Conservation (phyloP, 2,329 filamentous ascomycete species). For the Aspergillus sp. region DNA sequence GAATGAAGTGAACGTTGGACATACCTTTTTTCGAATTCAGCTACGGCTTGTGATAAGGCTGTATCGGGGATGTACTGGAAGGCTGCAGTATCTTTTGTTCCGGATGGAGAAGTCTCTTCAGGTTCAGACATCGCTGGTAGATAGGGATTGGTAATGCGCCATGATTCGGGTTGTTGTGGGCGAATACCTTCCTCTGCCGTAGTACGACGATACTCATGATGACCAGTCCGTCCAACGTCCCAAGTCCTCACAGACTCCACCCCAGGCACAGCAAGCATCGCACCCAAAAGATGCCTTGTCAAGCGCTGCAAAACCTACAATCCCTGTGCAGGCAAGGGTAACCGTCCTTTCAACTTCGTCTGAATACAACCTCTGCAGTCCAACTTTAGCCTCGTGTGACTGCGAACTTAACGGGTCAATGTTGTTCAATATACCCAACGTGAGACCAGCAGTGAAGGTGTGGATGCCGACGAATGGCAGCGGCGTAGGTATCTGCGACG, state of each 20-base stretch:
- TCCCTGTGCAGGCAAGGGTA: slow-evolving; percentile 13
- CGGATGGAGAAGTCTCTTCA: too few species aligned
- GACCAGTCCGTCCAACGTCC: too few species aligned
- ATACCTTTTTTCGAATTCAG: slow-evolving; percentile 17
- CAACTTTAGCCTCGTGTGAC: slow-evolving; percentile 12
- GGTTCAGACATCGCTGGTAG: too few species aligned
- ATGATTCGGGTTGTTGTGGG: not conserved
- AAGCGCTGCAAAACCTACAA: slow-evolving; percentile 15
- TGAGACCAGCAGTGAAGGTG: slow-evolving; percentile 19
- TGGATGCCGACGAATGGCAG: slow-evolving; percentile 19
- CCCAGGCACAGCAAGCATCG: slow-evolving; percentile 9
- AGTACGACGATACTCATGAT: too few species aligned
- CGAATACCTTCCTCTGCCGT: too few species aligned
- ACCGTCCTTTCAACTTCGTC: slow-evolving; percentile 10
- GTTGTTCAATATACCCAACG: slow-evolving; percentile 16
- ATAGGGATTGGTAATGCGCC: not conserved
- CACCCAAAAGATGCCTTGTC: slow-evolving; percentile 13
- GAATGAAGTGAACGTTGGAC: not conserved
- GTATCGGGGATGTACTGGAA: slow-evolving; percentile 11
- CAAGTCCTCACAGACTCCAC: too few species aligned
- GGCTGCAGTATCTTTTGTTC: not conserved
- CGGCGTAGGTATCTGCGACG: slow-evolving; percentile 18
- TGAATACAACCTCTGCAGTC: slow-evolving; percentile 16
- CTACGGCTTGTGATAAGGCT: slow-evolving; percentile 12
- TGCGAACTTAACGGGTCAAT: slow-evolving; percentile 13